Evolutionary conservation across 1,284 basidiomycete species (phyloP).

Genomic region (Fomitopsis pinicola): DNA sequence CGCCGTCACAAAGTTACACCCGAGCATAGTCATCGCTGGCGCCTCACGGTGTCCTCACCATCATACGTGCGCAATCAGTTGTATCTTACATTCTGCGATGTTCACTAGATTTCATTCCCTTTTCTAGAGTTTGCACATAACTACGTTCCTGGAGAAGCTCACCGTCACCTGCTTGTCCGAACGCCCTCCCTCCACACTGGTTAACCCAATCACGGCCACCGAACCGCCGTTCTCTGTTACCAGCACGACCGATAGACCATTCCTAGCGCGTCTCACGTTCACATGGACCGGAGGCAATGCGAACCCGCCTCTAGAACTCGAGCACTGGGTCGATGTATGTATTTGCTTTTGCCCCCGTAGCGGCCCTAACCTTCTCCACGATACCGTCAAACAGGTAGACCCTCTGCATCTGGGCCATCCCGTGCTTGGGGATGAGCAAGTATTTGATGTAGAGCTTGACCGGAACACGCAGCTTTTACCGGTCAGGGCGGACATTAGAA

Average conservation of each 20-base stretch:
- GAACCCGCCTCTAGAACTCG: slow-evolving; percentile 43
- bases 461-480: slow-evolving; percentile 52
- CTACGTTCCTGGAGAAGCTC: slow-evolving; percentile 47
- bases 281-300: slow-evolving; percentile 37
- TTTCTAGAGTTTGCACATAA: slow-evolving; percentile 47
- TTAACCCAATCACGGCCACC: slow-evolving; percentile 30
- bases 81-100: not conserved
- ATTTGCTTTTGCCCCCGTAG: not conserved
- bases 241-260: slow-evolving; percentile 53
- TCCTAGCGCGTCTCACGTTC: slow-evolving; percentile 59
- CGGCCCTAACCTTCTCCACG: not conserved
- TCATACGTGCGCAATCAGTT: slow-evolving; percentile 53
- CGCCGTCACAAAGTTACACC: slow-evolving; percentile 31
- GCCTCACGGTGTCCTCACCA: slow-evolving; percentile 61
- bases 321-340: slow-evolving; percentile 75
- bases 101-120: not conserved
- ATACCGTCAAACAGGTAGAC: slow-evolving; percentile 46
- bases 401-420: slow-evolving; percentile 42
- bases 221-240: slow-evolving; percentile 57
- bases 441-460: slow-evolving; percentile 69
- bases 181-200: slow-evolving; percentile 31
- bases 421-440: slow-evolving; percentile 62
- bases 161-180: slow-evolving; percentile 44
- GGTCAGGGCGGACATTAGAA: slow-evolving; percentile 17
- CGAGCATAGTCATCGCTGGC: slow-evolving; percentile 64